phyloP scores from a whole-genome alignment of 1,284 basidiomycete species.

The Microbotryum saponariae region DNA sequence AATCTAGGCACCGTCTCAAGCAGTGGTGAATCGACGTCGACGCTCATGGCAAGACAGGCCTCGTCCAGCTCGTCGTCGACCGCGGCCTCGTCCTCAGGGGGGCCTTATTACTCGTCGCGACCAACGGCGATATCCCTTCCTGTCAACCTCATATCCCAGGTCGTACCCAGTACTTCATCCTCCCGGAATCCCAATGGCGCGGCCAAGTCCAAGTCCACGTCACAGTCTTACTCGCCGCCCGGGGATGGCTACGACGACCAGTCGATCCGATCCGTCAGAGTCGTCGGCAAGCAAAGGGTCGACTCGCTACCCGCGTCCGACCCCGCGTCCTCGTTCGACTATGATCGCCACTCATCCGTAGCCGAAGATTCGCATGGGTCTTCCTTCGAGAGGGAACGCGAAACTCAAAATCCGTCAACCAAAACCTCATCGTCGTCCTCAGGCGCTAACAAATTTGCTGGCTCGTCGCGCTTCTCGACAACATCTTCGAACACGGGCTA shows the following conservation, averaged over 20 bases:
- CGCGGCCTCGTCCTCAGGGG: background rate
- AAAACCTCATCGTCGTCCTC: background rate
- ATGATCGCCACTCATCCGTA: background rate
- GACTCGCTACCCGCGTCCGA: slow-evolving; percentile 7
- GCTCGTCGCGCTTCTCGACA: background rate
- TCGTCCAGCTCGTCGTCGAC: background rate
- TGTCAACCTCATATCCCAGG: background rate
- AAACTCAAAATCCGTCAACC: background rate
- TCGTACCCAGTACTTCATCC: background rate
- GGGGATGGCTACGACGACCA: slow-evolving; percentile 6
- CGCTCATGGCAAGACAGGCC: too few relatives aligned
- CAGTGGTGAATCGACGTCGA: too few relatives aligned
- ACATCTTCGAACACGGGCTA: background rate
- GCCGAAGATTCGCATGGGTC: background rate
- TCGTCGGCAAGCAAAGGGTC: background rate
- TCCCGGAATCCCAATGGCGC: background rate
- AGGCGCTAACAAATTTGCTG: too few relatives aligned
- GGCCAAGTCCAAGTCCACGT: background rate
- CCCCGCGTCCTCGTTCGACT: background rate
- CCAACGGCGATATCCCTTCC: slow-evolving; percentile 6
- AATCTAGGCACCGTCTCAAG: too few relatives aligned
- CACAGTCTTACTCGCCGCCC: background rate
- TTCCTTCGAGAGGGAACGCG: background rate
- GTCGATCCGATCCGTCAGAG: slow-evolving; percentile 18
- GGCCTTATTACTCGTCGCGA: background rate